phyloP scores from a whole-genome alignment of 805 yeast genomes.

The Hanseniaspora clermontiae region DNA sequence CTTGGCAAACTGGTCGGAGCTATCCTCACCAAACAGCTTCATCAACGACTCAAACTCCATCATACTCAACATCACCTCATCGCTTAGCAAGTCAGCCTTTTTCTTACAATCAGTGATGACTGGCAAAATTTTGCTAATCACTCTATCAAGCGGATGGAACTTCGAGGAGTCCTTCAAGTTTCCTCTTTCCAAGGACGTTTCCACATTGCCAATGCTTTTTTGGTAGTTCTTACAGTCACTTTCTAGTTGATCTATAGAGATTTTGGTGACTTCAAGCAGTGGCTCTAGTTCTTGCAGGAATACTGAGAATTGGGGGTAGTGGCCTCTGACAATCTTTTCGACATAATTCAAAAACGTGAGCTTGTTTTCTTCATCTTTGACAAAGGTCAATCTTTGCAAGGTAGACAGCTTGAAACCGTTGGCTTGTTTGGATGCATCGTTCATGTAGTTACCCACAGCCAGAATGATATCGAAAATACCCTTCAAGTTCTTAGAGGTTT shows the following conservation, averaged over 20 bases:
- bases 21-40: conserved; percentile 85
- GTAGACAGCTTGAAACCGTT: conserved; percentile 83
- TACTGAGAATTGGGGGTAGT: conserved; percentile 63
- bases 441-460: conserved; percentile 93
- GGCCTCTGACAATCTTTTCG: conserved; percentile 71
- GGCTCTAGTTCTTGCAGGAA: conserved; percentile 63
- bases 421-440: conserved; percentile 83
- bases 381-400: conserved; percentile 76
- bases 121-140: conserved; percentile 47
- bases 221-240: conserved; percentile 57
- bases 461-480: conserved; percentile 71
- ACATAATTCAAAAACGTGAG: conserved; percentile 87
- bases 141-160: conserved; percentile 75
- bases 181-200: conserved; percentile 65
- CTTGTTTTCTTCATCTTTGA: conserved; percentile 78
- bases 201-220: conserved; percentile 53
- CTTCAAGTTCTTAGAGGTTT: conserved; percentile 53
- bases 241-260: conserved; percentile 71
- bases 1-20: conserved; percentile 51
- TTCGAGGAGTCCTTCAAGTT: conserved; percentile 64
- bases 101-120: conserved; percentile 64
- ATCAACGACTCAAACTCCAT: conserved; percentile 58
- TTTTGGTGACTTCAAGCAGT: conserved; percentile 48
- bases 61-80: conserved; percentile 50
- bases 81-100: conserved; percentile 51